A percentile compares a stretch with the other conserved stretches of the same genome.
phyloP scores from a whole-genome alignment of 1,284 basidiomycete genomes.

The Rhodotorula sp. region DNA sequence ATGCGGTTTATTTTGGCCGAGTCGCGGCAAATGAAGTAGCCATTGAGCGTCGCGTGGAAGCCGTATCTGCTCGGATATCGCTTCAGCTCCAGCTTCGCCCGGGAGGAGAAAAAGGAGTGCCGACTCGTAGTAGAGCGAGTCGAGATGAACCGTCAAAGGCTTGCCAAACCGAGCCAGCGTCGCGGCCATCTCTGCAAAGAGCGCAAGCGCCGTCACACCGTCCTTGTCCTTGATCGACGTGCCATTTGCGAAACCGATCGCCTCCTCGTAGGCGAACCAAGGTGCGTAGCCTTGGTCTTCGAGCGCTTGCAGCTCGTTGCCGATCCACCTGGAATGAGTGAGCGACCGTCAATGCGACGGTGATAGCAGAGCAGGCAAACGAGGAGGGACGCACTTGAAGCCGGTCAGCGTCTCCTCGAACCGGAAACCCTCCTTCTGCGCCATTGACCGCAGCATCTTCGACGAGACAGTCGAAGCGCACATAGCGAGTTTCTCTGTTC shows the following conservation, averaged over 20 bases:
- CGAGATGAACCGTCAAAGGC: slow-evolving; percentile 60
- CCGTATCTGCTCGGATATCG: slow-evolving; percentile 40
- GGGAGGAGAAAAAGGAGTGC: slow-evolving; percentile 20
- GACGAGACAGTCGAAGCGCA: slow-evolving; percentile 83
- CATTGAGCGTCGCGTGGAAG: slow-evolving; percentile 59
- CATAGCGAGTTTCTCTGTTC: slow-evolving; percentile 54
- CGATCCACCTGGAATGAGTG: slow-evolving; percentile 51
- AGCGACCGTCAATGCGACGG: neutral
- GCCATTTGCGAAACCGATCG: slow-evolving; percentile 79
- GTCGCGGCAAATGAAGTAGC: slow-evolving; percentile 72
- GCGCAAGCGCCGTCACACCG: slow-evolving; percentile 60
- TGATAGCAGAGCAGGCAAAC: too few relatives aligned
- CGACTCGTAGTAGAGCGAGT: slow-evolving; percentile 64
- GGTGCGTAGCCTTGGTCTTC: slow-evolving; percentile 64
- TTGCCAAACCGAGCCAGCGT: slow-evolving; percentile 56
- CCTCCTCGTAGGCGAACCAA: slow-evolving; percentile 81
- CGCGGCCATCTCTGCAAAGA: slow-evolving; percentile 65
- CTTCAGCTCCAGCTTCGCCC: neutral
- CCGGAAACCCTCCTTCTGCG: slow-evolving; percentile 68
- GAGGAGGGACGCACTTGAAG: slow-evolving; percentile 42
- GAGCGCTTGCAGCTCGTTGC: slow-evolving; percentile 69
- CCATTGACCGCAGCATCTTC: slow-evolving; percentile 77
- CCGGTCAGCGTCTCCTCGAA: slow-evolving; percentile 80
- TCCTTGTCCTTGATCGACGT: slow-evolving; percentile 75
- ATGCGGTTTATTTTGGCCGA: slow-evolving; percentile 63